These are phyloP conservation scores for Globisporangium cederbergense DNA, from an alignment of 352 stramenopile species.

Conservation along the genomic window DNA sequence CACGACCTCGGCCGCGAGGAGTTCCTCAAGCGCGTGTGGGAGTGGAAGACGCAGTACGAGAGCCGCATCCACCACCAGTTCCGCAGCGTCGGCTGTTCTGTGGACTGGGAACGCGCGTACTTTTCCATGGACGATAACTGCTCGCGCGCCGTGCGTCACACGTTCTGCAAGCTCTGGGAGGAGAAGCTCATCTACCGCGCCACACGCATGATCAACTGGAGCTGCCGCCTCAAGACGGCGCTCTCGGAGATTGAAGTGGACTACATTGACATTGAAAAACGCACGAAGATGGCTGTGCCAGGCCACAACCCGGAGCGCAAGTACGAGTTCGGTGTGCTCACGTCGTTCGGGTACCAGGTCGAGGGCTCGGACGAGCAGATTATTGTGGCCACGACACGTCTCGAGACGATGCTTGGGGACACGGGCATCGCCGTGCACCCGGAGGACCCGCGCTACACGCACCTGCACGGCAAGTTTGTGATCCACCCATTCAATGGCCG, in stretches of 20 bases:
- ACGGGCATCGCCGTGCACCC: slow-evolving; percentile 98
- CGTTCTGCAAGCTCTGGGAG: slow-evolving; percentile 93
- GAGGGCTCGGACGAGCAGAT: slow-evolving; percentile 85
- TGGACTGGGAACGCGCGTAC: slow-evolving; percentile 97
- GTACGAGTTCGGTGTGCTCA: slow-evolving; percentile 99
- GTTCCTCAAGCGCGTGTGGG: slow-evolving; percentile 95
- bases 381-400: slow-evolving; percentile 92
- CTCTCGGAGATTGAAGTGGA: slow-evolving; percentile 98
- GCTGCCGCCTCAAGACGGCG: slow-evolving; percentile 96
- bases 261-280: slow-evolving; percentile 97
- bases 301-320: slow-evolving; percentile 94
- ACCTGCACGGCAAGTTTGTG: slow-evolving; percentile 98
- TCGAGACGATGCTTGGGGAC: slow-evolving; percentile 99
- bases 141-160: slow-evolving; percentile 94
- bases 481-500: slow-evolving; percentile 97
- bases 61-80: slow-evolving; percentile 85
- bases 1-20: slow-evolving; percentile 88
- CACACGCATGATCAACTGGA: slow-evolving; percentile 99
- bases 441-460: slow-evolving; percentile 97
- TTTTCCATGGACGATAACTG: slow-evolving; percentile 99
- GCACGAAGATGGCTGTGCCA: slow-evolving; percentile 94
- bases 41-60: slow-evolving; percentile 96
- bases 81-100: slow-evolving; percentile 90
- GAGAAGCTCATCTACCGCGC: slow-evolving; percentile 97
- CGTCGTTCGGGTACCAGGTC: slow-evolving; percentile 96